phyloP scores from a whole-genome alignment of 164 flowering plant genomes.

The Annona squamosa region DNA sequence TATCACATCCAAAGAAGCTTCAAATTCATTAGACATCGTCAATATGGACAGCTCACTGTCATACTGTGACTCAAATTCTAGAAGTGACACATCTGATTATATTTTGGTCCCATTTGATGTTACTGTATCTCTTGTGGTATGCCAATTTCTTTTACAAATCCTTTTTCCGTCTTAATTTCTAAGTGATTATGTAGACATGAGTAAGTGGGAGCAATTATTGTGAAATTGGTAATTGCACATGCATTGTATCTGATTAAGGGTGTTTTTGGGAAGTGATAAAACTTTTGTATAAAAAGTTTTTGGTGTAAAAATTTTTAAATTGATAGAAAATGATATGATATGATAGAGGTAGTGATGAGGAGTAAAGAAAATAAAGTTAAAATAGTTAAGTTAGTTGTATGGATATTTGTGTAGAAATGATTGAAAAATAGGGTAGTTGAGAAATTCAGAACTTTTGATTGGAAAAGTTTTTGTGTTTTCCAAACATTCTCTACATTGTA shows the following conservation, averaged over 20 bases:
- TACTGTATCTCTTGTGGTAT: conserved; percentile 60
- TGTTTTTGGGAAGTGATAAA: no score
- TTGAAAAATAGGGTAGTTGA: no score
- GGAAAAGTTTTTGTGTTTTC: no score
- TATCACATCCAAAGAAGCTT: conserved; percentile 19
- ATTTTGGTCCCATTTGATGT: conserved; percentile 60
- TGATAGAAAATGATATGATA: no score
- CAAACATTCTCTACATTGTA: no score
- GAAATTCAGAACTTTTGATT: neutral
- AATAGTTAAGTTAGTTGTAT: no score
- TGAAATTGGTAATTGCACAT: neutral
- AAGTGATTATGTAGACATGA: neutral
- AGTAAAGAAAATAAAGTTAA: no score
- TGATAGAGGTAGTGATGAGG: no score
- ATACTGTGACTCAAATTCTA: conserved; percentile 14
- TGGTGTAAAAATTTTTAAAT: no score
- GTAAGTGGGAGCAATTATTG: neutral
- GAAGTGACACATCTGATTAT: conserved; percentile 24
- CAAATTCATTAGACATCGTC: conserved; percentile 18
- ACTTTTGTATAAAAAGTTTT: no score
- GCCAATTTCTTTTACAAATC: conserved; percentile 12
- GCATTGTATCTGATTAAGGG: neutral
- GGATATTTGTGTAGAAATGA: no score
- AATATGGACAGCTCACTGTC: conserved; percentile 16
- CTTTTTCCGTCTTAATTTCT: neutral